Evolutionary conservation across 306 rosid genomes (phyloP).

Genomic region (Castanea mollissima): DNA sequence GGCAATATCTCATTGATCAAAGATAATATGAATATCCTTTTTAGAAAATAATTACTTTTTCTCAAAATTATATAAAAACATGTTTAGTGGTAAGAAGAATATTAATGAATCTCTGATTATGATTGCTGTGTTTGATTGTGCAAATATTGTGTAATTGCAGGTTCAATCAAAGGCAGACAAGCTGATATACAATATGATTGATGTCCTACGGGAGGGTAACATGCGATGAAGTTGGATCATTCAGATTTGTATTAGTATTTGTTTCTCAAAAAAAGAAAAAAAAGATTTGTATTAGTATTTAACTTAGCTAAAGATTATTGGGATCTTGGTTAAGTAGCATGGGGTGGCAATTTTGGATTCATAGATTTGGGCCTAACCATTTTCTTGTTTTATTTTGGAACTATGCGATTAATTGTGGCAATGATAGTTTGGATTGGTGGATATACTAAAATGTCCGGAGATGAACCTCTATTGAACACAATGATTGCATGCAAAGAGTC

Average conservation of each 20-base stretch:
- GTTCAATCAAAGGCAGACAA: conserved; percentile 49
- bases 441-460: background rate
- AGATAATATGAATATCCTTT: background rate
- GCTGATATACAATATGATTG: conserved; percentile 71
- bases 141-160: conserved; percentile 38
- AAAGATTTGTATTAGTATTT: background rate
- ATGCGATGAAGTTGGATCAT: conserved; percentile 50
- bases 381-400: background rate
- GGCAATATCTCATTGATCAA: background rate
- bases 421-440: background rate
- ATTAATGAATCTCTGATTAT: background rate
- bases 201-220: conserved; percentile 75
- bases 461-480: background rate
- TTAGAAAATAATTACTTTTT: background rate
- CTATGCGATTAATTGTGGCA: background rate
- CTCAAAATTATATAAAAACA: background rate
- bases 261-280: background rate
- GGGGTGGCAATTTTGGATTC: background rate
- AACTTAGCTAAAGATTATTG: conserved; percentile 4
- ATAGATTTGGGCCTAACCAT: background rate
- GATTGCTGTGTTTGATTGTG: background rate
- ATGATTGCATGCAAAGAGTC: background rate
- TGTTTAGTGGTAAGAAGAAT: background rate
- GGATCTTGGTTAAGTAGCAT: background rate
- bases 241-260: background rate